Evolutionary conservation across 2,329 filamentous ascomycete genomes (phyloP), one percentile per base, ranked within the genome.

Genomic region (Pseudopyricularia cyperi): DNA sequence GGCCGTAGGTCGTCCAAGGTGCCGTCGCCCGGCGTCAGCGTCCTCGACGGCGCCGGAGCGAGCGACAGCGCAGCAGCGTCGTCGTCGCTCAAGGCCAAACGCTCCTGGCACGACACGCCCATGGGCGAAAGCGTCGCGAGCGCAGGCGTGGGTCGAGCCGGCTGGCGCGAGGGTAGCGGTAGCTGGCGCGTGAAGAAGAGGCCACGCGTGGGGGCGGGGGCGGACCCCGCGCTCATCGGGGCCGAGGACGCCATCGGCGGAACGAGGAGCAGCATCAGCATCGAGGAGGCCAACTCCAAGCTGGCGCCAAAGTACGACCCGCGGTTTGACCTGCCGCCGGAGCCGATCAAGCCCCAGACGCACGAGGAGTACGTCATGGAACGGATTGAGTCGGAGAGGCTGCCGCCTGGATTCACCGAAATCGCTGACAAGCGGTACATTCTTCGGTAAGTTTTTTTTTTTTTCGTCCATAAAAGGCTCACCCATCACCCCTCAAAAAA

Each of bases 341-440:
- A 67, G 48, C 69, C 69, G 2, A 24, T 53, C 5, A 66, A 66
- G 46, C 77, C 77, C 0, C 56, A 68, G 28, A 73, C 71, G 1
- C 80, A 83, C 56, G 61, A 73, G 50, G 76, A 83, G 57, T 82
- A 66, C 52, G 73, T 82, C 14, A 58, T 67, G 49, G 54, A 65
- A 3, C 69, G 65, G 24, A 69, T 83, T 32, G 55, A 67, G 52
- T 63, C 59, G 9, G 68, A 74, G 32, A 61, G 61, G 2, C 59
- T 82, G 2, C 74, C 74, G 3, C 67, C 70, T 1, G 79, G 80
- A 7, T 81, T 76, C 56, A 65, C 69, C 7, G 58, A 60, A 26
- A 66, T 83, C 24, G 58, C 59, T 9, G 67, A 66, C 52, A 64
- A 61, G 49, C 67, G 69, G n/a, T 85, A 85, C 57, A 80, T 83